Evolutionary conservation across 768 basidiomycete species (phyloP).

Genomic region (Asterophora parasitica): DNA sequence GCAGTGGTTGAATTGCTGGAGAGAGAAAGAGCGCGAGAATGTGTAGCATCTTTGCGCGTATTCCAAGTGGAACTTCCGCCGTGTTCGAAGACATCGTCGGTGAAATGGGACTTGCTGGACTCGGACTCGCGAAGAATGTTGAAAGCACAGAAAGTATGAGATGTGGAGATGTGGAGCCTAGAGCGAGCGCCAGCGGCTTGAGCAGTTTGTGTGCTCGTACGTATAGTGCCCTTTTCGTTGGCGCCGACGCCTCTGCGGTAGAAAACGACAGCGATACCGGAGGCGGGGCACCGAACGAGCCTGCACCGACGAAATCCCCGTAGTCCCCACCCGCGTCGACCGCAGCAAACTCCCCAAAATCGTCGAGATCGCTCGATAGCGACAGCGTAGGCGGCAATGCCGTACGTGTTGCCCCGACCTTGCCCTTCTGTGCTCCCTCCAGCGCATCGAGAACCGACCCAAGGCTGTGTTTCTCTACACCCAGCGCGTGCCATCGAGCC

Average conservation of each 20-base stretch:
- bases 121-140: constrained; percentile 27
- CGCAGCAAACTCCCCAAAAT: constrained; percentile 17
- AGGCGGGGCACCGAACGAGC: constrained; percentile 16
- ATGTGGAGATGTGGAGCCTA: constrained; percentile 58
- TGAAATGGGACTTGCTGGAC: not conserved
- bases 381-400: constrained; percentile 6
- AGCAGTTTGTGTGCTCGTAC: constrained; percentile 63
- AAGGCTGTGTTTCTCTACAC: constrained; percentile 32
- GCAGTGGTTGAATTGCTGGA: constrained; percentile 62
- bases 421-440: constrained; percentile 68
- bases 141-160: constrained; percentile 57
- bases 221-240: constrained; percentile 41
- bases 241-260: constrained; percentile 19
- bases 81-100: not conserved
- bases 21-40: constrained; percentile 76
- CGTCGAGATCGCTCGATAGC: constrained; percentile 12
- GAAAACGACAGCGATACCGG: constrained; percentile 14
- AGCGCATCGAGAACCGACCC: constrained; percentile 53
- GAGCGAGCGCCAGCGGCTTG: constrained; percentile 50
- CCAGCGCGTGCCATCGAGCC: constrained; percentile 59
- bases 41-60: constrained; percentile 65
- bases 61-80: constrained; percentile 34
- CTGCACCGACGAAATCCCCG: constrained; percentile 2
- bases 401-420: constrained; percentile 46
- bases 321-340: constrained; percentile 6